Conservation (phyloP, 768 basidiomycete genomes). For the Russula compacta region DNA sequence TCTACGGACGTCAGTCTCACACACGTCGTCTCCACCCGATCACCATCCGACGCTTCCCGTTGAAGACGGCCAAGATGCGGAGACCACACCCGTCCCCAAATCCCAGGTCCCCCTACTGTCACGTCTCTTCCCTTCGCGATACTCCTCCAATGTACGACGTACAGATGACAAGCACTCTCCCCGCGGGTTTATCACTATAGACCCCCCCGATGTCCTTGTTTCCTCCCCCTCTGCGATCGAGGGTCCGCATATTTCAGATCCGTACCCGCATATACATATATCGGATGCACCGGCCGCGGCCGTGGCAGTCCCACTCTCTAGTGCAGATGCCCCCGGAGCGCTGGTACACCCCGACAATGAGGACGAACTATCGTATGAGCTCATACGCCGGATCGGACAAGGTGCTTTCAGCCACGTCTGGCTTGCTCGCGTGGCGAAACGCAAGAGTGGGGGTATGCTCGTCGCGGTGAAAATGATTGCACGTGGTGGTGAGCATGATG, state of each 20-base stretch:
- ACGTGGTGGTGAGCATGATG: neutral
- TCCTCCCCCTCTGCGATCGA: neutral
- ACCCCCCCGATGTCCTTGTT: conserved; percentile 1
- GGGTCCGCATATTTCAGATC: neutral
- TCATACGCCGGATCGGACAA: conserved; percentile 50
- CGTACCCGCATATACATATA: too few species aligned
- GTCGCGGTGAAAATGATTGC: conserved; percentile 23
- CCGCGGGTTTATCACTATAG: conserved; percentile 14
- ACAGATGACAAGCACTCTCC: neutral
- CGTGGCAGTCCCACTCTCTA: too few species aligned
- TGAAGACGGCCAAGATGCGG: neutral
- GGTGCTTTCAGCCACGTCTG: conserved; percentile 73
- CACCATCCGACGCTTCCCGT: neutral
- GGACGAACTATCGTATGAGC: conserved; percentile 29
- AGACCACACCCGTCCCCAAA: conserved; percentile 10
- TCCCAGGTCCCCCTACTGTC: conserved; percentile 8
- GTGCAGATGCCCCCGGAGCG: neutral
- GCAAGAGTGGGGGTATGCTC: conserved; percentile 19
- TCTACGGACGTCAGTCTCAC: conserved; percentile 12
- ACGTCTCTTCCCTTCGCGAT: conserved; percentile 20
- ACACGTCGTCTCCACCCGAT: conserved; percentile 1
- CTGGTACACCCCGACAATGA: conserved; percentile 9
- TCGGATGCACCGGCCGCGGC: neutral
- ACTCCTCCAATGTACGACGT: conserved; percentile 6
- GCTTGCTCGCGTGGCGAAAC: conserved; percentile 44